Evolutionary conservation across 495 filamentous ascomycete genomes (phyloP), one percentile per base, ranked within the genome.

Genomic region (Penicillium ucsense): DNA sequence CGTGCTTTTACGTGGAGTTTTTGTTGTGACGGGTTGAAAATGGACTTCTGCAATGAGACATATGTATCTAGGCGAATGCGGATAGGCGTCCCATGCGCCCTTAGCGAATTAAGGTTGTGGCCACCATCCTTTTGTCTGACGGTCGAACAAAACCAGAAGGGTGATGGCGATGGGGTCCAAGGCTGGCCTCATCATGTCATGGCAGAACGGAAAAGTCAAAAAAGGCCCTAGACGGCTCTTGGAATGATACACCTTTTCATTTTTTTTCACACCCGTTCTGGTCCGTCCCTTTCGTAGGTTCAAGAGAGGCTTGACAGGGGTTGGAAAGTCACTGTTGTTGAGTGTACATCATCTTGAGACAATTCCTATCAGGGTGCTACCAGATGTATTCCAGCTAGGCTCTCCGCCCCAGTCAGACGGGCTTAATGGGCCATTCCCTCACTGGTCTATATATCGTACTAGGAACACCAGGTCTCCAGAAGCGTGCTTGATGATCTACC

Each of bases 1-100:
- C 40, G 64, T 62, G 54, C 55, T 63, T 54, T 61, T 57, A 52
- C 59, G 54, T 63, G 69, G 69, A 64, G 63, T 72, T 69, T 64
- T 67, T 61, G 59, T 71, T 70, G 64, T 66, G 62, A 72, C 63
- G 68, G 70, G 67, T 70, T 71, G 62, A 68, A 74, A 72, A 71
- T 67, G 63, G 61, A 66, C 57, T 68, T 67, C 61, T 72, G 64
- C 67, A 70, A 74, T 66, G 68, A 71, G 69, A 68, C 64, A 66
- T 59, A 67, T 71, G 70, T 74, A 74, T 62, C 61, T 73, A 72
- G 70, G 64, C 70, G 68, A 68, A 59, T 67, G 65, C 62, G 64
- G 68, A 70, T 60, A 57, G 61, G 57, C 66, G 54, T 65, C 54
- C 66, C 62, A 66, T 66, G 59, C 63, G 63, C 66, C 62, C 66